Evolutionary conservation across 1,139 yeast genomes (phyloP).

Genomic region (Nakaseomyces kungkrabaensis): DNA sequence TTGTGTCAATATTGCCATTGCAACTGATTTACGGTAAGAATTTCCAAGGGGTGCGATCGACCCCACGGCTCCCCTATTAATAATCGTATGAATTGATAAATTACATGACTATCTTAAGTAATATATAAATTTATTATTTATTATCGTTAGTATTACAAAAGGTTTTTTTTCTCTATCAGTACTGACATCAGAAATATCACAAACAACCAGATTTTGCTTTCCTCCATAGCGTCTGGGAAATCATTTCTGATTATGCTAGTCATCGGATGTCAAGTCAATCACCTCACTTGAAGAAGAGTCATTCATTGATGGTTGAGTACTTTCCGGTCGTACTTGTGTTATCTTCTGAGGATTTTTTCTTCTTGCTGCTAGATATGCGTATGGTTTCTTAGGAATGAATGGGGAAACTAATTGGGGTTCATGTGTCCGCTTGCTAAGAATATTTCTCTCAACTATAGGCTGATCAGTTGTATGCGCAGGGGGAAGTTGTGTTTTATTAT

Average conservation of each 20-base stretch:
- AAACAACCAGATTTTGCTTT: too few species aligned
- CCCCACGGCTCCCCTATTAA: too few species aligned
- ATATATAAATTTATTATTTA: background rate
- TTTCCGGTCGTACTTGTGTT: background rate
- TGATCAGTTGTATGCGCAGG: background rate
- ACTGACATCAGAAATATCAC: too few species aligned
- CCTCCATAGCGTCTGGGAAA: too few species aligned
- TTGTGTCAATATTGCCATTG: background rate
- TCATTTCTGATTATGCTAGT: background rate
- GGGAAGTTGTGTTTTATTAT: background rate
- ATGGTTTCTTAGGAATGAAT: conserved; percentile 5
- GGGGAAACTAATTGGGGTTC: conserved; percentile 3
- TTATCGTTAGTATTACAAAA: background rate
- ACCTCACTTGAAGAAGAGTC: background rate
- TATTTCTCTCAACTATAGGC: conserved; percentile 1
- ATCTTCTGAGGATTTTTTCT: conserved; percentile 1
- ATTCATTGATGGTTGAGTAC: background rate
- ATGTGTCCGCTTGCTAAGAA: conserved; percentile 1
- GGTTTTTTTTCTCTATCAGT: background rate
- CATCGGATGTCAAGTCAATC: conserved; percentile 4
- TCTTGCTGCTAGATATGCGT: conserved; percentile 3
- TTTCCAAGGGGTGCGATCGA: background rate
- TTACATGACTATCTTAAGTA: too few species aligned
- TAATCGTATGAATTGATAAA: too few species aligned
- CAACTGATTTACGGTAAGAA: background rate